Conservation (phyloP, 179 eudicot species). For the Carnegiea gigantea region DNA sequence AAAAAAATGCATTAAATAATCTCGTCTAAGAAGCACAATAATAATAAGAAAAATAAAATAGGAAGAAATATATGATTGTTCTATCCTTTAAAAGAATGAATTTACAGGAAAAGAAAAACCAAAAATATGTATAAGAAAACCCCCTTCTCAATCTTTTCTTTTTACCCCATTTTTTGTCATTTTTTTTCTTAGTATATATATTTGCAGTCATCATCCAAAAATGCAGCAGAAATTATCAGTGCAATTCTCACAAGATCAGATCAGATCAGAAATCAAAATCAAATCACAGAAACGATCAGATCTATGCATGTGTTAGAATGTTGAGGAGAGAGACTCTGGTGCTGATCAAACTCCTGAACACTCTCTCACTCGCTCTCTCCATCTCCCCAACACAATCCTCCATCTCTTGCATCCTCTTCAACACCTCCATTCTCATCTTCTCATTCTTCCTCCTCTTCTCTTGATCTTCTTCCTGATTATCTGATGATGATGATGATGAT, state of each 20-base stretch:
- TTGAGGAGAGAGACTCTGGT: constrained; percentile 79
- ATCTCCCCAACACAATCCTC: constrained; percentile 58
- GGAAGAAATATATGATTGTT: not conserved
- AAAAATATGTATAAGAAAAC: not conserved
- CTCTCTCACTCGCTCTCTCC: constrained; percentile 61
- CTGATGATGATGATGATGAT: not conserved
- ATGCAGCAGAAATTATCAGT: not conserved
- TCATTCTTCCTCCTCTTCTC: constrained; percentile 35
- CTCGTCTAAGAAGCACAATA: not conserved
- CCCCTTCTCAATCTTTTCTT: not conserved
- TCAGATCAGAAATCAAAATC: not conserved
- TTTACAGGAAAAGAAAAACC: constrained; percentile 15
- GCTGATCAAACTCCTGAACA: constrained; percentile 75
- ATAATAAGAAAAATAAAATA: not conserved
- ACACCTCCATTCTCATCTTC: constrained; percentile 39
- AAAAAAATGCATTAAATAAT: not conserved
- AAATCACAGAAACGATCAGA: not conserved
- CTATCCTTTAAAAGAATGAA: constrained; percentile 12
- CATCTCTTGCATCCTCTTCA: constrained; percentile 52
- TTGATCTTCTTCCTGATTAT: not conserved
- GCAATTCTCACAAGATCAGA: constrained; percentile 3
- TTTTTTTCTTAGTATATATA: not conserved
- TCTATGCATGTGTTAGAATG: constrained; percentile 57
- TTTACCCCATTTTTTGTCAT: not conserved
- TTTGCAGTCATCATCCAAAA: constrained; percentile 7